phyloP scores from a whole-genome alignment of 1,139 yeast genomes.

The Geotrichum candidum region DNA sequence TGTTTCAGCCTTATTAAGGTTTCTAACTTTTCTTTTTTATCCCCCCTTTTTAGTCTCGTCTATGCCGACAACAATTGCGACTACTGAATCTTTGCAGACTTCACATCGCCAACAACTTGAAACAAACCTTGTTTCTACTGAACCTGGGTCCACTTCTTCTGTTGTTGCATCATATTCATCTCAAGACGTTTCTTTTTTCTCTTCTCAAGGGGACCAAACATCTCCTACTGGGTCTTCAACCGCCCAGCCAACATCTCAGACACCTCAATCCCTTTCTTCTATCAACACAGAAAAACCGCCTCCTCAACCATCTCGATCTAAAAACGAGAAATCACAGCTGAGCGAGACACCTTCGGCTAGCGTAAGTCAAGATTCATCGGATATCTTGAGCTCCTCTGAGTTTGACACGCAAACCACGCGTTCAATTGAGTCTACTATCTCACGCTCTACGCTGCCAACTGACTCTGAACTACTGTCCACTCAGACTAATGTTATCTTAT shows the following conservation, averaged over 20 bases:
- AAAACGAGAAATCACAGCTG: too few relatives aligned
- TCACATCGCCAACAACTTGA: neutral
- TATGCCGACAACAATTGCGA: neutral
- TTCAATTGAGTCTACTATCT: too few relatives aligned
- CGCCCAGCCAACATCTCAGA: neutral
- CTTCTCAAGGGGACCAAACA: neutral
- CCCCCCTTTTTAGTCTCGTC: neutral
- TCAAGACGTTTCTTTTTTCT: neutral
- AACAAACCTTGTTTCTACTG: neutral
- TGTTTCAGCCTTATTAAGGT: neutral
- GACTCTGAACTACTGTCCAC: too few relatives aligned
- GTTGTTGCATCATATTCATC: neutral
- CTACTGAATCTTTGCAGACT: neutral
- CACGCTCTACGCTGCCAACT: too few relatives aligned
- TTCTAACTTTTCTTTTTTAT: constrained; percentile 3
- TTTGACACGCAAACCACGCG: too few relatives aligned
- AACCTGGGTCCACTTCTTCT: neutral
- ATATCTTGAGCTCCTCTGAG: too few relatives aligned
- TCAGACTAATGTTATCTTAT: too few relatives aligned
- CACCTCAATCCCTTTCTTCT: too few relatives aligned
- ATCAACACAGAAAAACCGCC: too few relatives aligned
- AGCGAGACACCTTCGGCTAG: too few relatives aligned
- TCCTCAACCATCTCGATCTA: too few relatives aligned
- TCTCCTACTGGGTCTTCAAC: neutral
- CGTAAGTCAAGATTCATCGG: too few relatives aligned